These are phyloP conservation scores for Alnus rubra DNA, from an alignment of 306 rosid genomes.

Conservation along the genomic window DNA sequence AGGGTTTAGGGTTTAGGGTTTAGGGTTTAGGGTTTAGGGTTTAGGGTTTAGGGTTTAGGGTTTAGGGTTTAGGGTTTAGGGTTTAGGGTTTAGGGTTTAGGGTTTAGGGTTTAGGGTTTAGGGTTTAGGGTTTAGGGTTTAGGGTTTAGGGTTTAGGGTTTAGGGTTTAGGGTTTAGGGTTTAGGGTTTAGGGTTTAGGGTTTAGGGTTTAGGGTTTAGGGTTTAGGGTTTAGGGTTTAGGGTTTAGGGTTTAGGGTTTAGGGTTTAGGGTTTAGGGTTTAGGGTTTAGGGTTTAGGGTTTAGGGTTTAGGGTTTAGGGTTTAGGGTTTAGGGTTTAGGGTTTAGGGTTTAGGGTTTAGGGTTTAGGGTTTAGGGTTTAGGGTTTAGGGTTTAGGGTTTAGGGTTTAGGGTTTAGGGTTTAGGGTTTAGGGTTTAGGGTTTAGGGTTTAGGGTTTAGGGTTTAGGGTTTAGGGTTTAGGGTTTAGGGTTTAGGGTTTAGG, in stretches of 20 bases:
- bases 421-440: no score
- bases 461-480: no score
- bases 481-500: no score
- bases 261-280: conserved; percentile 28
- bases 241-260: conserved; percentile 24
- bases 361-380: no score
- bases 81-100: background rate
- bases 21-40: conserved; percentile 19
- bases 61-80: conserved; percentile 21
- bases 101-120: conserved; percentile 17
- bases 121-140: conserved; percentile 13
- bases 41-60: conserved; percentile 27
- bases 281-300: conserved; percentile 20
- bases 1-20: conserved; percentile 20
- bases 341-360: conserved; percentile 22
- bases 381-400: no score
- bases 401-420: no score
- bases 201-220: conserved; percentile 17
- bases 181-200: conserved; percentile 15
- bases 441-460: no score
- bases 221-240: conserved; percentile 23
- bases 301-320: conserved; percentile 23
- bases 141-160: conserved; percentile 21
- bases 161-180: conserved; percentile 22
- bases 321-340: conserved; percentile 24